phyloP scores from a whole-genome alignment of 768 basidiomycete species.

The Trametes elegans region DNA sequence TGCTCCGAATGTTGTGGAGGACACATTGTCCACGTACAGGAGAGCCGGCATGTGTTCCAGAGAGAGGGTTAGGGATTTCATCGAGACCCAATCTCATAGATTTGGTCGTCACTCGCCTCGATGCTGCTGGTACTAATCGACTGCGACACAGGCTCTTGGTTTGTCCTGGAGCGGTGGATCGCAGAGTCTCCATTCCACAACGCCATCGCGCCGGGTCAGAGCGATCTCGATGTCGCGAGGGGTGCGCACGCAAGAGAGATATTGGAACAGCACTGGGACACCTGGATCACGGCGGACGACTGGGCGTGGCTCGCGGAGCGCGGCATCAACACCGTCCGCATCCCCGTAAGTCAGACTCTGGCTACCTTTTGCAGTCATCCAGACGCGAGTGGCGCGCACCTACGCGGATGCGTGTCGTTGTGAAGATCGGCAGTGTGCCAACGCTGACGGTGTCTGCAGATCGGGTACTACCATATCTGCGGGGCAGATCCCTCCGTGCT shows the following conservation, averaged over 20 bases:
- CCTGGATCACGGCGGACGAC: conserved; percentile 53
- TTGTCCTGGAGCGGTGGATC: conserved; percentile 80
- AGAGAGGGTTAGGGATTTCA: too few species aligned
- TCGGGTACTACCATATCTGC: conserved; percentile 72
- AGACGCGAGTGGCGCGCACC: too few species aligned
- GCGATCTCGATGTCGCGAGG: conserved; percentile 67
- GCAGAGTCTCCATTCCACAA: conserved; percentile 52
- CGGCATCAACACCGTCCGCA: conserved; percentile 60
- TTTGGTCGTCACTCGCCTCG: too few species aligned
- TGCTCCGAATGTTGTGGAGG: too few species aligned
- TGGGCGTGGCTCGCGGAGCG: conserved; percentile 51
- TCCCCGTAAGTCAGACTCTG: conserved; percentile 46
- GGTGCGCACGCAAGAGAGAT: conserved; percentile 45
- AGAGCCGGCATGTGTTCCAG: too few species aligned
- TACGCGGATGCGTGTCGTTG: too few species aligned
- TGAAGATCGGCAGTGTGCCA: too few species aligned
- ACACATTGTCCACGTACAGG: too few species aligned
- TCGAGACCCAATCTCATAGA: too few species aligned
- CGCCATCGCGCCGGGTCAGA: conserved; percentile 55
- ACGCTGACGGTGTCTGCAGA: conserved; percentile 40
- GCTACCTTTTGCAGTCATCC: too few species aligned
- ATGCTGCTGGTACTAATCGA: too few species aligned
- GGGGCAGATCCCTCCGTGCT: conserved; percentile 57
- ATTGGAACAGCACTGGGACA: conserved; percentile 48
- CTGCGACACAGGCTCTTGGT: conserved; percentile 78